Evolutionary conservation across 2,329 filamentous ascomycete species (phyloP).

Genomic region (Podosphaera fusca): DNA sequence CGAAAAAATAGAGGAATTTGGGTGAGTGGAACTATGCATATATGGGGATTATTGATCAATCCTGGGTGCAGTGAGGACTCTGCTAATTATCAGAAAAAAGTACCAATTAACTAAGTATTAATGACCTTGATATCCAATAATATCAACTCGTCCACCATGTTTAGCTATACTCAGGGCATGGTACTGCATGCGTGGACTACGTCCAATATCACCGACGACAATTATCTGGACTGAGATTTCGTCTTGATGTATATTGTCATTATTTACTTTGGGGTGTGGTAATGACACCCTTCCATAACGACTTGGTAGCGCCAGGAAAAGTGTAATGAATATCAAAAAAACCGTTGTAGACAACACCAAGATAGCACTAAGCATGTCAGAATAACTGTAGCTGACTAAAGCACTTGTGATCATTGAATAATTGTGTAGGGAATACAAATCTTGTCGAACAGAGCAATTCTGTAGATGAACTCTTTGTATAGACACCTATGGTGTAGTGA

Average conservation of each 20-base stretch:
- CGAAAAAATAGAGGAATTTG: conserved; percentile 43
- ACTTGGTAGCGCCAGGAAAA: conserved; percentile 17
- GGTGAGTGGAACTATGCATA: conserved; percentile 48
- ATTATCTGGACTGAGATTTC: conserved; percentile 50
- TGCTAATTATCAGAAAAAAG: conserved; percentile 12
- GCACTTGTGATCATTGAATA: too few species aligned
- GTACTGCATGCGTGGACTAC: conserved; percentile 95
- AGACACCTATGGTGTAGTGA: too few species aligned
- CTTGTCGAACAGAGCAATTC: too few species aligned
- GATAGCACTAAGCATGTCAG: conserved; percentile 13
- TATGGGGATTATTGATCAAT: conserved; percentile 41
- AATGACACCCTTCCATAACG: conserved; percentile 18
- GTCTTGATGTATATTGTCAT: conserved; percentile 11
- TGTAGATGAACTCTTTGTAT: too few species aligned
- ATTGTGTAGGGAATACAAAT: too few species aligned
- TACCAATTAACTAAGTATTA: not conserved
- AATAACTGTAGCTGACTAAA: not conserved
- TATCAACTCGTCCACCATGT: conserved; percentile 54
- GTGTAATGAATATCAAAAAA: conserved; percentile 14
- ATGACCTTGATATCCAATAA: conserved; percentile 70
- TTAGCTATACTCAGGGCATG: conserved; percentile 82
- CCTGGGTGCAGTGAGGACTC: conserved; percentile 69
- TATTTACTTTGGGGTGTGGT: conserved; percentile 10
- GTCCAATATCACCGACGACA: conserved; percentile 83
- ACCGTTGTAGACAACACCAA: conserved; percentile 13